These are phyloP conservation scores for Globisporangium takayamanum DNA, from an alignment of 352 stramenopile species.

Conservation along the genomic window DNA sequence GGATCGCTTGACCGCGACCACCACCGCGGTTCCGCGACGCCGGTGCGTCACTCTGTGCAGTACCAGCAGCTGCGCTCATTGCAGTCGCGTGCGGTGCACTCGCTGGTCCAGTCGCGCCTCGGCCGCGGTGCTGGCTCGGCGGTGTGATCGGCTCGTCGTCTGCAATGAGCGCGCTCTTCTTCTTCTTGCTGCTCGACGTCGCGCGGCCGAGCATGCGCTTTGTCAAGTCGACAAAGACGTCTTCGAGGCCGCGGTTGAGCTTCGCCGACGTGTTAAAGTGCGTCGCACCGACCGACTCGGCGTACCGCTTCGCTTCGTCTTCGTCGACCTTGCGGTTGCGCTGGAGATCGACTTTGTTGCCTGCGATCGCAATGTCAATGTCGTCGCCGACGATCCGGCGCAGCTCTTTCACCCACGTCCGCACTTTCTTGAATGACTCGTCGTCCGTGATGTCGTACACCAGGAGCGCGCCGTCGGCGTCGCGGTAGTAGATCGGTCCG, in stretches of 20 bases:
- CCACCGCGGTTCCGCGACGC: slow-evolving; percentile 33
- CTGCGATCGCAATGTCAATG: slow-evolving; percentile 89
- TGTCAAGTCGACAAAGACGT: slow-evolving; percentile 88
- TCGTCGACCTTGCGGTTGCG: slow-evolving; percentile 84
- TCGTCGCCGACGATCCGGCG: slow-evolving; percentile 87
- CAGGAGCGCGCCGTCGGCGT: slow-evolving; percentile 82
- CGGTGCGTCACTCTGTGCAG: slow-evolving; percentile 2
- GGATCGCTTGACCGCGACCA: slow-evolving; percentile 44
- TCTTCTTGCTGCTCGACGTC: slow-evolving; percentile 45
- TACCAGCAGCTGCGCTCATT: background rate
- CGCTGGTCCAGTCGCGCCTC: background rate
- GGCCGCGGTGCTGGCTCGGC: slow-evolving; percentile 15
- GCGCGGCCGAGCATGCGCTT: slow-evolving; percentile 73
- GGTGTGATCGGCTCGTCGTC: slow-evolving; percentile 51
- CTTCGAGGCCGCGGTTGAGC: slow-evolving; percentile 87
- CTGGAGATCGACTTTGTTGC: slow-evolving; percentile 91
- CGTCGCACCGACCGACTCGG: slow-evolving; percentile 77
- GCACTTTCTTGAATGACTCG: slow-evolving; percentile 89
- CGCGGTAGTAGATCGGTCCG: slow-evolving; percentile 88
- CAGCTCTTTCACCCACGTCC: slow-evolving; percentile 91
- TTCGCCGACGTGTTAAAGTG: slow-evolving; percentile 92
- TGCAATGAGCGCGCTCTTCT: slow-evolving; percentile 74
- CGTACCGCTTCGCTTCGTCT: slow-evolving; percentile 80
- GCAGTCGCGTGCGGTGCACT: too few species aligned
- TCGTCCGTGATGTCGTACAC: slow-evolving; percentile 92